A percentile compares a stretch with the other conserved stretches of the same genome.
Conservation (phyloP, 75 land plant genomes). For the Pinus albicaulis region DNA sequence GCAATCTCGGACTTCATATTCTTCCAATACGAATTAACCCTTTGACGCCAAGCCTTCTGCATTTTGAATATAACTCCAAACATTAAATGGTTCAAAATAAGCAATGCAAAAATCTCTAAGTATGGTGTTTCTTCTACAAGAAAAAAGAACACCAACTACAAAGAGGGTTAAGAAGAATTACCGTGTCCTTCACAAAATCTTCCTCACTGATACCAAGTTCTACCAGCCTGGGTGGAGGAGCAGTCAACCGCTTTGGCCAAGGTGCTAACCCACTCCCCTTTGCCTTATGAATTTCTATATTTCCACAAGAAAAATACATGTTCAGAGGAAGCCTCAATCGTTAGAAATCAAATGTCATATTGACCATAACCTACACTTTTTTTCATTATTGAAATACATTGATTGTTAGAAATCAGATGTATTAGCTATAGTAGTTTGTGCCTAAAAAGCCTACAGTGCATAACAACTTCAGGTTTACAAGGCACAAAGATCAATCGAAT, state of each 20-base stretch:
- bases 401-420: too few species aligned
- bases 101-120: background rate
- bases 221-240: conserved; percentile 75
- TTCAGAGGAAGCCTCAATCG: too few species aligned
- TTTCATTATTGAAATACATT: too few species aligned
- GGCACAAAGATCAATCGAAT: too few species aligned
- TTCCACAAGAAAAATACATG: background rate
- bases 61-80: conserved; percentile 5
- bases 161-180: conserved; percentile 19
- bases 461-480: too few species aligned
- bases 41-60: conserved; percentile 68
- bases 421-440: too few species aligned
- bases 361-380: too few species aligned
- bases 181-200: conserved; percentile 58
- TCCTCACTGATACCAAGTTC: conserved; percentile 60
- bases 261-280: conserved; percentile 59
- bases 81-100: background rate
- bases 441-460: too few species aligned
- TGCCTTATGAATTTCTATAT: conserved; percentile 18
- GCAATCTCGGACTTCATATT: conserved; percentile 53
- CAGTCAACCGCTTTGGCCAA: conserved; percentile 77
- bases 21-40: conserved; percentile 78
- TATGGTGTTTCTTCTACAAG: too few species aligned
- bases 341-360: too few species aligned
- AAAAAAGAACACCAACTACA: background rate